These are phyloP conservation scores for Cladophialophora yegresii DNA, from an alignment of 2,329 filamentous ascomycete genomes.

Conservation along the genomic window DNA sequence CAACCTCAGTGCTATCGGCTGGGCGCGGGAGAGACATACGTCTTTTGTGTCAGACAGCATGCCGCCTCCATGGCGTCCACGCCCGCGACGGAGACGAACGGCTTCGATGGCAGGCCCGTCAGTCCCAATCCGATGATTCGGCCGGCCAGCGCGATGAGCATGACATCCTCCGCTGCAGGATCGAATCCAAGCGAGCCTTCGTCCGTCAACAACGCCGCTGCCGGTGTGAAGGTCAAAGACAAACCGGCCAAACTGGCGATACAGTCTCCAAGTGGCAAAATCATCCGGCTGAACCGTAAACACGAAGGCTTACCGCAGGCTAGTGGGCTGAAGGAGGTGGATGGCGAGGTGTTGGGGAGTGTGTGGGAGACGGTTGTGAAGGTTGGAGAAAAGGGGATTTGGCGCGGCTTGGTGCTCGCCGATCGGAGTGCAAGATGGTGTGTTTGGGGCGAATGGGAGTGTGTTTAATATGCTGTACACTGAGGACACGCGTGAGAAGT, in stretches of 20 bases:
- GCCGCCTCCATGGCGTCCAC: constrained; percentile 55
- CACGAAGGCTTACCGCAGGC: constrained; percentile 50
- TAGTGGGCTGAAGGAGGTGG: constrained; percentile 36
- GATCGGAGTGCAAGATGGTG: constrained; percentile 68
- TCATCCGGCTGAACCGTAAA: constrained; percentile 65
- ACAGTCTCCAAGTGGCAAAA: constrained; percentile 91
- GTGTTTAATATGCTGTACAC: constrained; percentile 46
- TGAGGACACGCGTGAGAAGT: background rate
- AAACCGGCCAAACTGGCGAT: constrained; percentile 97
- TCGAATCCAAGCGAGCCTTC: constrained; percentile 50
- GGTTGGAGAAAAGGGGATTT: constrained; percentile 63
- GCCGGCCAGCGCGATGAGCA: constrained; percentile 61
- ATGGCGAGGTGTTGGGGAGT: constrained; percentile 53
- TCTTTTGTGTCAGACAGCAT: constrained; percentile 93
- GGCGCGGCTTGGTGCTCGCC: constrained; percentile 64
- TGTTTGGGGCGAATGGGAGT: constrained; percentile 69
- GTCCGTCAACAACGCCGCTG: constrained; percentile 53
- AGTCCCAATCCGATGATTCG: constrained; percentile 49
- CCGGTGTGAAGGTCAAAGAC: constrained; percentile 55
- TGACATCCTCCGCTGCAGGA: constrained; percentile 57
- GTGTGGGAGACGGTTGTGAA: constrained; percentile 69
- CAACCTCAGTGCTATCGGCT: constrained; percentile 90
- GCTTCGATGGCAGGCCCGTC: constrained; percentile 33
- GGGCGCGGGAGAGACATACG: constrained; percentile 94
- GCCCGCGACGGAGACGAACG: constrained; percentile 26